These are phyloP conservation scores for Colletotrichum theobromicola DNA, from an alignment of 2,329 filamentous ascomycete genomes.

Conservation along the genomic window DNA sequence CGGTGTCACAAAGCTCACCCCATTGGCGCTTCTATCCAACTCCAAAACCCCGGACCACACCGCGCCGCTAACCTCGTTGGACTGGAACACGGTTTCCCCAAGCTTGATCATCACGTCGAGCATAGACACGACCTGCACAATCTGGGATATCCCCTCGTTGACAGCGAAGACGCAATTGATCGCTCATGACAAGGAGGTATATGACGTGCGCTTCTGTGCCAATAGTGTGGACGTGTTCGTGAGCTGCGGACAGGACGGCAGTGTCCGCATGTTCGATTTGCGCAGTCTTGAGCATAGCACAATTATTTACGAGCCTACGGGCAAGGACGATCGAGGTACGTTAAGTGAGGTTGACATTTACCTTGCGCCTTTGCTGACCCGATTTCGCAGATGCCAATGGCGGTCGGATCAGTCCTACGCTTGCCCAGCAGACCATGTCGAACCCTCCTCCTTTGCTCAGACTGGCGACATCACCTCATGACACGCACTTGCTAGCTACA, in stretches of 20 bases:
- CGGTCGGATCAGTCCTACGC: slow-evolving; percentile 73
- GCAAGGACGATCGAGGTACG: slow-evolving; percentile 78
- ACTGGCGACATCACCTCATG: slow-evolving; percentile 89
- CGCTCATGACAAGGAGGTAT: slow-evolving; percentile 98
- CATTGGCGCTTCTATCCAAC: slow-evolving; percentile 91
- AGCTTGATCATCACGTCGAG: slow-evolving; percentile 98
- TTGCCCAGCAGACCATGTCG: slow-evolving; percentile 78
- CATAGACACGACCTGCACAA: slow-evolving; percentile 98
- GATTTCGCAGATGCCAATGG: slow-evolving; percentile 54
- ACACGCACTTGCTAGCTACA: slow-evolving; percentile 94
- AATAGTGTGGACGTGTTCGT: slow-evolving; percentile 99
- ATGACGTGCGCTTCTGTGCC: slow-evolving; percentile 96
- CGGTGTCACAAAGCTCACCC: slow-evolving; percentile 81
- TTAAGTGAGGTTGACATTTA: not conserved
- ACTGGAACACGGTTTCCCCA: slow-evolving; percentile 97
- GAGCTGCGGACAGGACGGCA: slow-evolving; percentile 95
- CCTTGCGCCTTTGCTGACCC: not conserved
- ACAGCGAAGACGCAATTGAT: slow-evolving; percentile 98
- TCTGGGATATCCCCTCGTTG: slow-evolving; percentile 98
- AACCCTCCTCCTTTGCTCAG: slow-evolving; percentile 80
- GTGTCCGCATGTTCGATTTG: slow-evolving; percentile 98
- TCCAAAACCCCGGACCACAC: slow-evolving; percentile 99
- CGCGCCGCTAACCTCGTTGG: slow-evolving; percentile 91
- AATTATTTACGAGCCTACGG: slow-evolving; percentile 97
- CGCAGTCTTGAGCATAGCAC: slow-evolving; percentile 96